Conservation (phyloP, 140 eudicot genomes). For the Stevia rebaudiana region DNA sequence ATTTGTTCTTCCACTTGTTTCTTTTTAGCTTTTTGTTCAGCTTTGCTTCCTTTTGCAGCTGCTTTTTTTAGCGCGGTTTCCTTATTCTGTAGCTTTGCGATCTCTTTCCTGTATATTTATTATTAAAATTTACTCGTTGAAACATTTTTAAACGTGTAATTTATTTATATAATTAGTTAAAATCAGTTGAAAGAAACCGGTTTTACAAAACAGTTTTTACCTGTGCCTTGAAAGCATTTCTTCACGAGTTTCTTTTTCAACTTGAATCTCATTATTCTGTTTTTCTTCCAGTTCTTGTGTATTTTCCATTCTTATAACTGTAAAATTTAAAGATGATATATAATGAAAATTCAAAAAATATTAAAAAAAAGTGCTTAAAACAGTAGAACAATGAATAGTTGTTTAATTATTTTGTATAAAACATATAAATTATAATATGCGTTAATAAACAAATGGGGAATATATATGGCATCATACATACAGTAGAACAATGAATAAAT, state of each 20-base stretch:
- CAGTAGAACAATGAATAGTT: neutral
- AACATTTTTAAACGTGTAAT: neutral
- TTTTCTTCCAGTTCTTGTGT: slow-evolving; percentile 34
- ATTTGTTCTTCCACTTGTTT: slow-evolving; percentile 87
- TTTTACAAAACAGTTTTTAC: slow-evolving; percentile 26
- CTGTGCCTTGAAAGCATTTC: slow-evolving; percentile 98
- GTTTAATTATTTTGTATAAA: too few species aligned
- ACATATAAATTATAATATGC: too few species aligned
- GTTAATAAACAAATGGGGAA: too few species aligned
- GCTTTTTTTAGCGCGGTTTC: slow-evolving; percentile 75
- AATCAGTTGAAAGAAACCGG: neutral
- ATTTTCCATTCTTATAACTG: slow-evolving; percentile 45
- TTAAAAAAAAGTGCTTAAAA: neutral
- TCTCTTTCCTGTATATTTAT: slow-evolving; percentile 68
- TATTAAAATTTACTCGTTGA: neutral
- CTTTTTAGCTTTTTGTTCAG: slow-evolving; percentile 94
- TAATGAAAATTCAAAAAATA: neutral
- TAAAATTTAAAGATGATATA: neutral
- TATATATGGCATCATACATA: too few species aligned
- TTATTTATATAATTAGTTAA: neutral
- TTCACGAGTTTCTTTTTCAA: slow-evolving; percentile 67
- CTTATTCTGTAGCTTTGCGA: slow-evolving; percentile 64
- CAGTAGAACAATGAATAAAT: neutral
- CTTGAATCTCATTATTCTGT: slow-evolving; percentile 37
- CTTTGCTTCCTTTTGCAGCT: slow-evolving; percentile 97